Evolutionary conservation across 2,329 filamentous ascomycete species (phyloP), one percentile per base, ranked within the genome.

Genomic region (Dryadomyces quercivorus): DNA sequence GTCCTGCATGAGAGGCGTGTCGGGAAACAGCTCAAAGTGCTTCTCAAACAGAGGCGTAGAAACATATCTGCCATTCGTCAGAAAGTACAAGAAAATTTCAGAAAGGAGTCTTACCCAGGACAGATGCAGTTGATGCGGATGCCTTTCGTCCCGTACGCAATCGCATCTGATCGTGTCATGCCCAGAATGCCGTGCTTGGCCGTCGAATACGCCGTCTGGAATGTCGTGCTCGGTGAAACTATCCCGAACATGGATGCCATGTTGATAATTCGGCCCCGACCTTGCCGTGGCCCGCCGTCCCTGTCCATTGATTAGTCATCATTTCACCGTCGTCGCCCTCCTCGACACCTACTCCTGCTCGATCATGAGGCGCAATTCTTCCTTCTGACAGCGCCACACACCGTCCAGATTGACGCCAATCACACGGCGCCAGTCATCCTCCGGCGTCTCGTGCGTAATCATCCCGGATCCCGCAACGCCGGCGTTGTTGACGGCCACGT

Each of bases 61-160:
- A 12, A 60, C 55, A 47, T 57, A 60, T 34, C 59, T 55, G n/a
- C n/a, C n/a, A n/a, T n/a, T n/a, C n/a, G n/a, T n/a, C n/a, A n/a
- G n/a, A n/a, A n/a, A n/a, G n/a, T n/a, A n/a, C n/a, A n/a, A n/a
- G n/a, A n/a, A n/a, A n/a, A 12, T 21, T 31, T 38, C 5, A 51
- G 16, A 38, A 6, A 46, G 20, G 40, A 22, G 6, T 63, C 65
- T 51, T 61, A 70, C 53, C 73, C 76, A 0, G 78, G 79, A 54
- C 79, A 81, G n/a, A 82, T 74, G 2, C 77, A 77, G 60, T 83
- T 83, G 63, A 83, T 76, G 50, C 78, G 73, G 55, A 82, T 79
- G 3, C 72, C 72, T 50, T 69, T 61, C 4, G 68, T 61, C 1
- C 73, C 75, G 64, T 81, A 82, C 1, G 70, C 69, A 50, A 73